A percentile compares a stretch with the other conserved stretches of the same genome.
phyloP scores from a whole-genome alignment of 169 alveolate genomes.

The Cryptosporidium sp. region DNA sequence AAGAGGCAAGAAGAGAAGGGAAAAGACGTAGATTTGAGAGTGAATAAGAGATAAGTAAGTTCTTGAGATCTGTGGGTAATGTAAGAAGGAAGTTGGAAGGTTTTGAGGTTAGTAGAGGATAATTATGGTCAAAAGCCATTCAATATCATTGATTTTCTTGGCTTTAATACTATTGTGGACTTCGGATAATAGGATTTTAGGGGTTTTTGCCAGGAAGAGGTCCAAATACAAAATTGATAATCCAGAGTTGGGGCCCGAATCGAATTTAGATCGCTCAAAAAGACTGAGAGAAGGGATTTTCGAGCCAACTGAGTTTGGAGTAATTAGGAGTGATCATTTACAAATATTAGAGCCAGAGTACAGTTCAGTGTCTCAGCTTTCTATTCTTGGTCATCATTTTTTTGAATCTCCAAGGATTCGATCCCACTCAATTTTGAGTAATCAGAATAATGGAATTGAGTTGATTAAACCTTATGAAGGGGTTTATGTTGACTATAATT shows the following conservation, averaged over 20 bases:
- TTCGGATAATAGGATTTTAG: neutral
- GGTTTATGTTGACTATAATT: slow-evolving; percentile 24
- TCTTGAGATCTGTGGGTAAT: neutral
- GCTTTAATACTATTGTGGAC: neutral
- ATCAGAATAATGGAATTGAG: slow-evolving; percentile 5
- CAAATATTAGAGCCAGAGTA: neutral
- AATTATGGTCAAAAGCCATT: neutral
- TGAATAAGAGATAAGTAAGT: neutral
- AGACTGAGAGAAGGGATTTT: slow-evolving; percentile 52
- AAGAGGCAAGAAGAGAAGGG: neutral
- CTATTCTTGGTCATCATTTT: slow-evolving; percentile 28
- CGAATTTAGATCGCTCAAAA: slow-evolving; percentile 64
- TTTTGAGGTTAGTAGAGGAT: neutral
- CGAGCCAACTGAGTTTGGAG: slow-evolving; percentile 48
- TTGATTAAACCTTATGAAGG: slow-evolving; percentile 49
- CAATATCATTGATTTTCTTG: neutral
- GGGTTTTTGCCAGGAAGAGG: neutral
- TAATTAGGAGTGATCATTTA: slow-evolving; percentile 6
- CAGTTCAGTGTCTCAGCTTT: neutral
- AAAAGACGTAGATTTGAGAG: neutral
- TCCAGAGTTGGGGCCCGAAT: slow-evolving; percentile 1
- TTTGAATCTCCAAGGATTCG: neutral
- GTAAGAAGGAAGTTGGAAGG: neutral
- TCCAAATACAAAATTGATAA: neutral
- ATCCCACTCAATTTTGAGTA: neutral